A percentile compares a stretch with the other conserved stretches of the same genome.
phyloP scores from a whole-genome alignment of 805 yeast genomes.

The Candida maris region DNA sequence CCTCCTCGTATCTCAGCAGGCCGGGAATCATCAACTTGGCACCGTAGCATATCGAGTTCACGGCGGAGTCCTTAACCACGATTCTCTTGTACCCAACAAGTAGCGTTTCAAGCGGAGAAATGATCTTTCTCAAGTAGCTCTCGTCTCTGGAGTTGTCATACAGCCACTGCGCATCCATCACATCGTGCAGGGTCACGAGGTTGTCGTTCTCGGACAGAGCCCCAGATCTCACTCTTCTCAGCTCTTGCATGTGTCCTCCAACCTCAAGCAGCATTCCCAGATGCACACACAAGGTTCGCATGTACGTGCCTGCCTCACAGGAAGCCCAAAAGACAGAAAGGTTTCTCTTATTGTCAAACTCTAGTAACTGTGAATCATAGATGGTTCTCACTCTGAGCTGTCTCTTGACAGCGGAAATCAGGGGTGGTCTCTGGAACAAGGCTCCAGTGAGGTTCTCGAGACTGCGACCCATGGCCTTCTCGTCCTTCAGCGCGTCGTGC shows the following conservation, averaged over 20 bases:
- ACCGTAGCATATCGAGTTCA: constrained; percentile 97
- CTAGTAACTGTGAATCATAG: constrained; percentile 92
- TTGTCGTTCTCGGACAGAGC: constrained; percentile 87
- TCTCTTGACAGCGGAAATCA: constrained; percentile 98
- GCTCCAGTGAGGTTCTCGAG: constrained; percentile 98
- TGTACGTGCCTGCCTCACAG: constrained; percentile 99
- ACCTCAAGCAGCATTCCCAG: constrained; percentile 97
- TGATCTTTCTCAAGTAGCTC: constrained; percentile 86
- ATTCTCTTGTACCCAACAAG: constrained; percentile 94
- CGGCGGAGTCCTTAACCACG: constrained; percentile 89
- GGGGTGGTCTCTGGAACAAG: constrained; percentile 97
- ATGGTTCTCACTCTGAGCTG: constrained; percentile 97
- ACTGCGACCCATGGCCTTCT: constrained; percentile 77
- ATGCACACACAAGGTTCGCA: constrained; percentile 99
- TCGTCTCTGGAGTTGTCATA: constrained; percentile 98
- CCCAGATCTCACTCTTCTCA: constrained; percentile 98
- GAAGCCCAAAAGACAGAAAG: constrained; percentile 99
- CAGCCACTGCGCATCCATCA: constrained; percentile 96
- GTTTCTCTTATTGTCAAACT: constrained; percentile 95
- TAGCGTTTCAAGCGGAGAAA: constrained; percentile 91
- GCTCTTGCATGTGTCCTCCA: constrained; percentile 99
- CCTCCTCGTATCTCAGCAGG: constrained; percentile 93
- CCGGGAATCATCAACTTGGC: constrained; percentile 99
- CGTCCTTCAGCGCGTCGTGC: constrained; percentile 89
- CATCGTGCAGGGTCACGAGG: constrained; percentile 94